Evolutionary conservation across 2,329 filamentous ascomycete species (phyloP).

Genomic region (Zasmidium angulare): DNA sequence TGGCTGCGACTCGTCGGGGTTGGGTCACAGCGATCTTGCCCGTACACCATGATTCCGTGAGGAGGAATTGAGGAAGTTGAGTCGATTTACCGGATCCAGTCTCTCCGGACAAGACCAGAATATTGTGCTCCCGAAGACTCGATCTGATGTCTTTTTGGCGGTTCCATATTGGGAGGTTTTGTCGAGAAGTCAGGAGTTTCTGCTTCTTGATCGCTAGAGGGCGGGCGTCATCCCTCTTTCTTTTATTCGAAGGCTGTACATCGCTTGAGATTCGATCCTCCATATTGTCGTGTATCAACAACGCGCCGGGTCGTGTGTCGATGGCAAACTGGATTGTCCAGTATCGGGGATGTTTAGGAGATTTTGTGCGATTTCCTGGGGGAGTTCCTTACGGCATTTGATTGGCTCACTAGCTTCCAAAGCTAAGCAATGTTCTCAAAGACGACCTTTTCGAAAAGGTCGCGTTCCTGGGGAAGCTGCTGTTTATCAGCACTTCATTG

Average conservation of each 20-base stretch:
- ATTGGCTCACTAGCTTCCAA: too few relatives aligned
- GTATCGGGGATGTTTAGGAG: too few relatives aligned
- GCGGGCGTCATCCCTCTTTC: not conserved
- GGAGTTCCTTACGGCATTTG: too few relatives aligned
- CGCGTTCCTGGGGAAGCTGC: too few relatives aligned
- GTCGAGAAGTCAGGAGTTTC: constrained; percentile 45
- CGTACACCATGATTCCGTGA: constrained; percentile 76
- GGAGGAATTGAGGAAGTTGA: constrained; percentile 88
- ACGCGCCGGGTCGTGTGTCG: too few relatives aligned
- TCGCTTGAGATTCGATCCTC: too few relatives aligned
- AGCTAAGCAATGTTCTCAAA: too few relatives aligned
- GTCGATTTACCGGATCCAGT: constrained; percentile 97
- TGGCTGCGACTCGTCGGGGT: constrained; percentile 88
- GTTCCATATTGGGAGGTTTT: constrained; percentile 77
- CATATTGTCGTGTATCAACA: too few relatives aligned
- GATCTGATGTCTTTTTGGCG: constrained; percentile 68
- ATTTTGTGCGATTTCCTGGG: too few relatives aligned
- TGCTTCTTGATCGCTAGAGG: constrained; percentile 19
- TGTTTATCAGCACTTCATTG: too few relatives aligned
- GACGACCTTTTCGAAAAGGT: too few relatives aligned
- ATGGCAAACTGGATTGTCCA: too few relatives aligned
- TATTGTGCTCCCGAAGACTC: constrained; percentile 61
- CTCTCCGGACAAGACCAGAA: constrained; percentile 85
- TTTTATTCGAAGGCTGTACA: not conserved
- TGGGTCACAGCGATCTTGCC: constrained; percentile 92